Percentiles rank a stretch among this genome's conserved stretches.
Conservation (phyloP, 2,329 filamentous ascomycete species). For the Colletotrichum lupini region DNA sequence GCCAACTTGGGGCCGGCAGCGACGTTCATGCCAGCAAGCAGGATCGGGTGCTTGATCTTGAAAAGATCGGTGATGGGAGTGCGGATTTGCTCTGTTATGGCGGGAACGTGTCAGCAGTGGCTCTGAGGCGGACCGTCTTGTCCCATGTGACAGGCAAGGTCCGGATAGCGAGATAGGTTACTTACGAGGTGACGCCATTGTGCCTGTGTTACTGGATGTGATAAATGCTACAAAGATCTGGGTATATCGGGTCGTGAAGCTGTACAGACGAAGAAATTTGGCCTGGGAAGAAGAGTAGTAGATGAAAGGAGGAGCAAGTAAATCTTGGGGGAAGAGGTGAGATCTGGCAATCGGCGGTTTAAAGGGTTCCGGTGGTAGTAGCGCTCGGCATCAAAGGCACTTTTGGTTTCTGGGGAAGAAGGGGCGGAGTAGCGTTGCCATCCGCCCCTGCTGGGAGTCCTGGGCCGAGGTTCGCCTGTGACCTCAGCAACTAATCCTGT, state of each 20-base stretch:
- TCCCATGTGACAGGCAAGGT: slow-evolving; percentile 32
- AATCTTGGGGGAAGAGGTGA: not conserved
- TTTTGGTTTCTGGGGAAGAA: slow-evolving; percentile 33
- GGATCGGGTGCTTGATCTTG: slow-evolving; percentile 95
- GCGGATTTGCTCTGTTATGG: slow-evolving; percentile 79
- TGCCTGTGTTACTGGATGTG: slow-evolving; percentile 39
- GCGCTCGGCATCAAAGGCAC: slow-evolving; percentile 24
- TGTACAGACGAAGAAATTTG: slow-evolving; percentile 35
- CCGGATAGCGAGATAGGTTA: slow-evolving; percentile 35
- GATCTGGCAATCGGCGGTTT: slow-evolving; percentile 27
- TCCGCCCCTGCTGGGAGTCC: slow-evolving; percentile 26
- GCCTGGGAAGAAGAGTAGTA: not conserved
- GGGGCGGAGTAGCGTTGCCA: slow-evolving; percentile 34
- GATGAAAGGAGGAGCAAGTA: slow-evolving; percentile 19
- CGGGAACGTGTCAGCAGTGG: slow-evolving; percentile 37
- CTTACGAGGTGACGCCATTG: slow-evolving; percentile 86
- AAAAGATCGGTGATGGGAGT: slow-evolving; percentile 95
- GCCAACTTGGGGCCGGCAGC: slow-evolving; percentile 96
- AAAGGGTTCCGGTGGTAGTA: slow-evolving; percentile 18
- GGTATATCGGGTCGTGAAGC: slow-evolving; percentile 30
- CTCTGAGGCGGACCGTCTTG: not conserved
- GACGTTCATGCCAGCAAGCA: slow-evolving; percentile 99
- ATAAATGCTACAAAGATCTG: not conserved
- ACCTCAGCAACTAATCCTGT: slow-evolving; percentile 20
- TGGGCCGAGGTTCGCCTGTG: slow-evolving; percentile 37